Evolutionary conservation across 352 stramenopile species (phyloP).

Genomic region (Globisporangium paroecandrum): DNA sequence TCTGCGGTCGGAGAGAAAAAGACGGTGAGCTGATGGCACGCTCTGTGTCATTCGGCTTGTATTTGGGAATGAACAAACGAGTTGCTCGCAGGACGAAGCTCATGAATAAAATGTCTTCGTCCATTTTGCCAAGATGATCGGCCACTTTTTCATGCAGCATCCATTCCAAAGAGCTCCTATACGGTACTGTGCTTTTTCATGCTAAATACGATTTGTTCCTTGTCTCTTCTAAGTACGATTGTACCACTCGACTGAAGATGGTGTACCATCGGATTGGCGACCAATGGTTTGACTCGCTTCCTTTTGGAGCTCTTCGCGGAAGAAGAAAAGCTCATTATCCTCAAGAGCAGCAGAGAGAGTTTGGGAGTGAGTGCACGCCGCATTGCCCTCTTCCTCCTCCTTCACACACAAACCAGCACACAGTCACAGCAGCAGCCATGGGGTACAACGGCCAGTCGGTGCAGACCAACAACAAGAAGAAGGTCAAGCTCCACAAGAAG

Average conservation of each 20-base stretch:
- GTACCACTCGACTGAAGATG: constrained; percentile 21
- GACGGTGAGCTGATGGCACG: no score
- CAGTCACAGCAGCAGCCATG: constrained; percentile 25
- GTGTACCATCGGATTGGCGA: constrained; percentile 26
- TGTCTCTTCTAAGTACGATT: constrained; percentile 5
- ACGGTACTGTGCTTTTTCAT: not conserved
- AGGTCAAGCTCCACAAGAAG: constrained; percentile 84
- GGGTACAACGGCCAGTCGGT: constrained; percentile 60
- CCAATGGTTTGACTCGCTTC: constrained; percentile 22
- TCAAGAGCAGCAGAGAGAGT: not conserved
- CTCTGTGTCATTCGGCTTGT: no score
- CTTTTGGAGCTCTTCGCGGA: constrained; percentile 15
- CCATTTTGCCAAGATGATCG: no score
- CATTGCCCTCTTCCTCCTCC: not conserved
- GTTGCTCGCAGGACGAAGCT: no score
- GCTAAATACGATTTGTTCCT: not conserved
- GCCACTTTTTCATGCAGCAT: not conserved
- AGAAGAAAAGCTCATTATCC: constrained; percentile 5
- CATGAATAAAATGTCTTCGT: no score
- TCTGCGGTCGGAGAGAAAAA: no score
- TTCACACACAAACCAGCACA: constrained; percentile 1
- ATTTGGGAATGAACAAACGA: no score
- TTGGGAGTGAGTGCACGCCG: constrained; percentile 6
- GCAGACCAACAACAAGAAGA: constrained; percentile 84
- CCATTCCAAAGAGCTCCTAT: not conserved